Evolutionary conservation across 2,329 filamentous ascomycete genomes (phyloP), one percentile per base, ranked within the genome.

Genomic region (Didymella glomerata): DNA sequence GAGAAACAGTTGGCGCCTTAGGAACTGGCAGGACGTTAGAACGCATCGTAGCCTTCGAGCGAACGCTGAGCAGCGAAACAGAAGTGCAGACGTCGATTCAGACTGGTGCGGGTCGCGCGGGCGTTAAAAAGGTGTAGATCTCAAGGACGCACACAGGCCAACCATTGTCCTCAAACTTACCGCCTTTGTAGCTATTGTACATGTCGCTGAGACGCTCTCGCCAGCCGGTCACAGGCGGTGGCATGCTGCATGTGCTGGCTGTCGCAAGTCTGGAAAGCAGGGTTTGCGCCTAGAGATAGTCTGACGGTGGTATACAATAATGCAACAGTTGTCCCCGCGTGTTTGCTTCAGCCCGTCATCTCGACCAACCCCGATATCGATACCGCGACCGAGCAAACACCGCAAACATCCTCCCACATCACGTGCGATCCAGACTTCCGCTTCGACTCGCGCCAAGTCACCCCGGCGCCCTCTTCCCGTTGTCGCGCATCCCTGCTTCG

Each of bases 1-100:
- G 63, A 60, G 75, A 68, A 52, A 78, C 70, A 57, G 68, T 70
- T 32, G 77, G 75, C 66, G 75, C 68, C 64, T 75, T 74, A 53
- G 69, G 68, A 55, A 68, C 75, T 78, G 73, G 54, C 61, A 61
- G 68, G 61, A 72, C 47, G 67, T 76, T 69, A 76, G 70, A 70
- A 57, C 63, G 67, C 65, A 64, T 66, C 34, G 24, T 51, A 44
- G 41, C 50, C 50, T 49, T 59, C 18, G 41, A 34, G 56, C 32
- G 51, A 54, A 40, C 30, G 50, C 34, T 52, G 56, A 54, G 46
- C 50, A 46, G 64, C 53, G 66, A 57, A 60, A 63, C 45, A 64
- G 67, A 54, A 54, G 34, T 42, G 52, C 48, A 55, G 42, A 45
- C 38, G 48, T 32, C 40, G 46, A 36, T 53, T 49, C 30, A 38